Percentiles rank a stretch among this genome's conserved stretches.
Conservation (phyloP, 208 protist species). For the Acanthamoeba healyi region DNA sequence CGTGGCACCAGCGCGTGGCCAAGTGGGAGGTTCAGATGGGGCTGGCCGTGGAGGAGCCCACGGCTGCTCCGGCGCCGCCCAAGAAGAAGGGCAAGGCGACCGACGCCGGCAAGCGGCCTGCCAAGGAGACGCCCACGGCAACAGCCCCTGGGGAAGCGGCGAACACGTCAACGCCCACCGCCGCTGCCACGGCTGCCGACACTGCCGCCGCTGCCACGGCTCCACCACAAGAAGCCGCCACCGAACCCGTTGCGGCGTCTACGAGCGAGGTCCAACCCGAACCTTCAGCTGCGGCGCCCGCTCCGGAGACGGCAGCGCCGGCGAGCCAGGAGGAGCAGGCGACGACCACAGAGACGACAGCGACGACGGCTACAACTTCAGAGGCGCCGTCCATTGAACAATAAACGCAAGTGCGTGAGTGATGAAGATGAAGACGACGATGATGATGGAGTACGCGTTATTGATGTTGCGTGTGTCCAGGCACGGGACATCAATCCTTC, state of each 20-base stretch:
- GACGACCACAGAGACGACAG: background rate
- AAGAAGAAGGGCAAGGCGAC: conserved; percentile 24
- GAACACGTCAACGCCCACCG: background rate
- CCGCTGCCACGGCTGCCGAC: background rate
- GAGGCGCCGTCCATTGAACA: background rate
- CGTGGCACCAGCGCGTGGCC: conserved; percentile 54
- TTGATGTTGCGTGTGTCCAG: background rate
- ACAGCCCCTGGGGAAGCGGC: background rate
- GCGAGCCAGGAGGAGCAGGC: background rate
- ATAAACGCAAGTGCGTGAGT: background rate
- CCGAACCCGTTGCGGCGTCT: background rate
- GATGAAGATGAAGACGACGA: too few species aligned
- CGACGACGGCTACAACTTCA: background rate
- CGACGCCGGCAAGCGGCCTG: conserved; percentile 9
- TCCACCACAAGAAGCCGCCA: background rate
- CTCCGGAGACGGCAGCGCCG: background rate
- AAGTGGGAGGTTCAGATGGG: conserved; percentile 34
- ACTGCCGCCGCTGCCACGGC: background rate
- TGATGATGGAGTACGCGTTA: too few species aligned
- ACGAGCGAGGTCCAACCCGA: background rate
- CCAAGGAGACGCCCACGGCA: background rate
- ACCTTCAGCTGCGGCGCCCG: background rate
- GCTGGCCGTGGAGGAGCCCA: background rate
- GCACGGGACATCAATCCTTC: background rate
- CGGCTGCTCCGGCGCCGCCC: background rate